phyloP scores from a whole-genome alignment of 2,329 filamentous ascomycete species.

The Verticillium alfalfae region DNA sequence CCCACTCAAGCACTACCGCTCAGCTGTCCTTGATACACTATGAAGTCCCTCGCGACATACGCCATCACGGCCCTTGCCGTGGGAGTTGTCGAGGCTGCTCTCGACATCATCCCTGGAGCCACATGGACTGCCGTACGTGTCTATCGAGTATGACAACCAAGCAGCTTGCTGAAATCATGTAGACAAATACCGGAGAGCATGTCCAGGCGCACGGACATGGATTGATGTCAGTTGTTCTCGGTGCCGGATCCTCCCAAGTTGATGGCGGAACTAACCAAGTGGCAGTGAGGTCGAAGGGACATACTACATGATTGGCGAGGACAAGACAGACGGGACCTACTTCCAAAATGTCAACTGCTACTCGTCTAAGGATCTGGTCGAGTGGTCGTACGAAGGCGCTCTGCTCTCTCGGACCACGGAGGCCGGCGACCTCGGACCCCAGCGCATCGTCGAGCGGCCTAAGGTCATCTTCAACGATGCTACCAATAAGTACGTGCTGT shows the following conservation, averaged over 20 bases:
- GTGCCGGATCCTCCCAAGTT: not conserved
- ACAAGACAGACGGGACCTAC: conserved; percentile 56
- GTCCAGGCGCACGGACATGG: conserved; percentile 64
- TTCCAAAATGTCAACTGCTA: conserved; percentile 67
- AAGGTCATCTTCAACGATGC: conserved; percentile 63
- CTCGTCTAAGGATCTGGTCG: conserved; percentile 53
- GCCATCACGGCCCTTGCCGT: conserved; percentile 1
- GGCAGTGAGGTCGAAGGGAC: conserved; percentile 39
- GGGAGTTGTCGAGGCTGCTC: conserved; percentile 6
- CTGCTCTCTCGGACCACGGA: conserved; percentile 45
- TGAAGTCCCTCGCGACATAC: not conserved
- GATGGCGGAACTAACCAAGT: not conserved
- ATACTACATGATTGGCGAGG: conserved; percentile 66
- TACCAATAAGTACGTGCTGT: conserved; percentile 63
- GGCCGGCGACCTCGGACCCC: conserved; percentile 53
- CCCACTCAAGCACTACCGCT: not conserved
- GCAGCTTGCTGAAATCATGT: not conserved
- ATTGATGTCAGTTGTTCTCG: conserved; percentile 21
- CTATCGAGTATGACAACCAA: too few species aligned
- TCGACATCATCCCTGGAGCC: conserved; percentile 35
- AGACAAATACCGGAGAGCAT: conserved; percentile 44
- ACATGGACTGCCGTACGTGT: conserved; percentile 38
- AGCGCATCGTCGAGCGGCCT: conserved; percentile 59
- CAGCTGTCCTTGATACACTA: not conserved
- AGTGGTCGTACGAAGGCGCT: conserved; percentile 58